Evolutionary conservation across 106 monocot genomes (phyloP).

Genomic region (Cymbidium sinense): DNA sequence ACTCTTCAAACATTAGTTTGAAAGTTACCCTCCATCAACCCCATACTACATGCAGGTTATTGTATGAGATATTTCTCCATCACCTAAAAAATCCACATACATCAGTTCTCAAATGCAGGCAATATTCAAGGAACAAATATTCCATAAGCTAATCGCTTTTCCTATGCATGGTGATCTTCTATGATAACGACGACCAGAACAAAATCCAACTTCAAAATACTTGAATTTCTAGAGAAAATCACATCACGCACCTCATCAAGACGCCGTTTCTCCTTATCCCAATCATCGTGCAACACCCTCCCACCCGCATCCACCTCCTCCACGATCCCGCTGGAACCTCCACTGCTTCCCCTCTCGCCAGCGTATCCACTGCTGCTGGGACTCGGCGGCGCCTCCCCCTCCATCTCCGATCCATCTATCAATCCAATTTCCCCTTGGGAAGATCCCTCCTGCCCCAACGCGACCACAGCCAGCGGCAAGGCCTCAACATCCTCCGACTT

Average conservation of each 20-base stretch:
- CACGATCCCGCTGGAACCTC: slow-evolving; percentile 47
- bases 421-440: slow-evolving; percentile 10
- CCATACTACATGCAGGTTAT: neutral
- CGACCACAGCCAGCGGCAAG: neutral
- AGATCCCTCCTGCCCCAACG: neutral
- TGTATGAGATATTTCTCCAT: neutral
- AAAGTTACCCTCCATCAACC: neutral
- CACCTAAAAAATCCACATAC: neutral
- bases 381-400: slow-evolving; percentile 39
- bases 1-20: neutral
- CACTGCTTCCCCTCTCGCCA: slow-evolving; percentile 86
- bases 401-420: slow-evolving; percentile 30
- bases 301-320: slow-evolving; percentile 40
- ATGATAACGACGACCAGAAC: neutral
- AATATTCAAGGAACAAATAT: neutral
- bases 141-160: neutral
- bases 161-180: neutral
- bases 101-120: neutral
- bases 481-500: slow-evolving; percentile 22
- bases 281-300: slow-evolving; percentile 19
- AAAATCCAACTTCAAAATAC: neutral
- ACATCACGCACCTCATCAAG: slow-evolving; percentile 44
- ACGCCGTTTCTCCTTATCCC: slow-evolving; percentile 46
- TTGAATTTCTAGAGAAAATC: neutral
- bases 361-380: slow-evolving; percentile 91